Base-by-base conservation (phyloP, 2,329 filamentous ascomycete genomes). In the Cylindrodendrum hubeiense region DNA sequence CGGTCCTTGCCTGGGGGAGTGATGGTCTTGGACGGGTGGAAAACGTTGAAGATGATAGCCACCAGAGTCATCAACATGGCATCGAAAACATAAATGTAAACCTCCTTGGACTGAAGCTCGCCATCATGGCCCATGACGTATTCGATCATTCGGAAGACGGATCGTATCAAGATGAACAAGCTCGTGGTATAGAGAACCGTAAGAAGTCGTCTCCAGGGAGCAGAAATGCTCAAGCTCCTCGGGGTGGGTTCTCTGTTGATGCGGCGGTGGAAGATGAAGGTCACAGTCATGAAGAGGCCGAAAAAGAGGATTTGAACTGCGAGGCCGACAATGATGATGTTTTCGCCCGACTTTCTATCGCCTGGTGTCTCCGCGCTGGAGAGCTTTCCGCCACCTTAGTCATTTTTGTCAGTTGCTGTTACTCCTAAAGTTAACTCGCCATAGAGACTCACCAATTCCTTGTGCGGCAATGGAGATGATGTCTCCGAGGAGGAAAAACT, bases 231-330 rank as follows among this genome's bases (percentile, higher is more conserved):
- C 12, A 51, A 22, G 9, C 60, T 62, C 6, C n/a, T 52, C 13
- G 30, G 8, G 4, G 52, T 63, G 1, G 60, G 69, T 0, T 37
- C 37, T 17, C 28, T 52, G 33, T 62, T 64, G 39, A 74, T 67
- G 1, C 70, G 60, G 6, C 60, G 60, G 60, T 87, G 82, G 71
- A 86, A 87, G 0, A 83, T 65, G 2, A 78, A 66, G 0, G 84
- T 79, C 0, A 81, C 78, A 1, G 82, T 47, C 19, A 87, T 75
- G 68, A 89, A 89, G 44, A 87, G 75, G 3, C 78, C 77, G 58
- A 89, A 88, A 55, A 85, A 81, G 12, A 85, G 33, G 13, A 89
- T 79, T 67, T 89, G 87, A 3, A 88, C 71, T 9, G 82, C 74
- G 1, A 89, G 75, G 3, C 86, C 87, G 3, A 68, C 81, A 12